A percentile compares a stretch with the other conserved stretches of the same genome.
Evolutionary conservation across 2,329 filamentous ascomycete genomes (phyloP).

Genomic region (Atkinsonella texensis): DNA sequence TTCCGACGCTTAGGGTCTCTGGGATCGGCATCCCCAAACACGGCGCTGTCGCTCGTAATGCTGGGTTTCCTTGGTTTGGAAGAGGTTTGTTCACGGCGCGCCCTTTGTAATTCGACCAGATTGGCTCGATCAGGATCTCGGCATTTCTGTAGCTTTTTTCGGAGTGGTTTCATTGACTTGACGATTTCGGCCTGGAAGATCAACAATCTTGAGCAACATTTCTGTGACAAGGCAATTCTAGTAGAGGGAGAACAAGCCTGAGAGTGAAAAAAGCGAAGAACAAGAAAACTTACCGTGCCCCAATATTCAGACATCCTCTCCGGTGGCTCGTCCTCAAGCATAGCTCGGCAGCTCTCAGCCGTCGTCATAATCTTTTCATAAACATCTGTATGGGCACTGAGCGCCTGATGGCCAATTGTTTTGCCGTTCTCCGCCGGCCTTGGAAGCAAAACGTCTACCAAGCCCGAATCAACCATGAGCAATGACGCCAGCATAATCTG

Average conservation of each 20-base stretch:
- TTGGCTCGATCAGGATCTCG: slow-evolving; percentile 64
- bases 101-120: slow-evolving; percentile 55
- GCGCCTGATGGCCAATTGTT: slow-evolving; percentile 11
- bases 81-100: slow-evolving; percentile 43
- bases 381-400: slow-evolving; percentile 15
- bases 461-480: slow-evolving; percentile 57
- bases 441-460: slow-evolving; percentile 39
- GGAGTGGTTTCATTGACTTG: slow-evolving; percentile 41
- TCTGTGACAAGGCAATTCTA: too few species aligned
- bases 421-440: slow-evolving; percentile 22
- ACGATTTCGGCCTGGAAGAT: slow-evolving; percentile 27
- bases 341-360: slow-evolving; percentile 38
- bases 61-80: slow-evolving; percentile 32
- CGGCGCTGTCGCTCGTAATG: slow-evolving; percentile 27
- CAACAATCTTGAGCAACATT: neutral
- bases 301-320: slow-evolving; percentile 43
- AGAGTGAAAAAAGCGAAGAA: neutral
- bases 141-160: slow-evolving; percentile 60
- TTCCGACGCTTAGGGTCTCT: slow-evolving; percentile 35
- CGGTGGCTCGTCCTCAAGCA: slow-evolving; percentile 45
- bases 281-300: slow-evolving; percentile 30
- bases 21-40: slow-evolving; percentile 31
- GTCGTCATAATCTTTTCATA: slow-evolving; percentile 37
- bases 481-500: slow-evolving; percentile 86
- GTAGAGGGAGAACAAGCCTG: neutral